Base-by-base conservation (phyloP, 2,329 filamentous ascomycete species). In the Paracoccidioides brasiliensis region DNA sequence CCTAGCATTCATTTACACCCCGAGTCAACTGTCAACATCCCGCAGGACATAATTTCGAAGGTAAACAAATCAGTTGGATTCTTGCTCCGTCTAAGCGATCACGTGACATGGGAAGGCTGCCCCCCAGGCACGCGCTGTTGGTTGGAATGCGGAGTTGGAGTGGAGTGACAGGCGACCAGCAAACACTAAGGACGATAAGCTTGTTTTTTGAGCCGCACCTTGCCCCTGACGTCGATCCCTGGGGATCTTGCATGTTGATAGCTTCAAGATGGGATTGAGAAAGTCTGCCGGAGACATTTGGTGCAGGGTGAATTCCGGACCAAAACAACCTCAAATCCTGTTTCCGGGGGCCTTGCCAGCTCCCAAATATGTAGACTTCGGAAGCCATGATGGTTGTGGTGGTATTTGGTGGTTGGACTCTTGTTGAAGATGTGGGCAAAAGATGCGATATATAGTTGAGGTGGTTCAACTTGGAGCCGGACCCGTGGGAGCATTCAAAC, bases 131-230 rank as follows among this genome's bases (percentile, higher is more conserved):
- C 5, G 12, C 38, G 15, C 4, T 14, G 14, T 3, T 33, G 38
- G n/a, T n/a, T 28, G 44, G 40, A 12, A 45, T 57, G 54, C 43
- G 41, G 32, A 32, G 15, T 42, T 32, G 57, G 56, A 62, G 62
- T 57, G 52, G 41, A 54, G 51, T 42, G 54, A 46, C 55, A 57
- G 45, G 48, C 60, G 55, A 61, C 62, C 61, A 64, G 63, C 62
- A 58, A 62, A 68, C 60, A 60, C 61, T 63, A 68, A 65, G 52
- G 62, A 52, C 61, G 63, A 66, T 67, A 66, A 68, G 65, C 65
- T 68, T 68, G 56, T 61, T 63, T 58, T 22, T 59, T 57, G 43
- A 55, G 55, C 48, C 46, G 35, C 43, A 53, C 41, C 8, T 22
- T 49, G 55, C 38, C 55, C 53, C 56, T 61, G 58, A 56, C 52